Conservation (phyloP, 2,329 filamentous ascomycete species). For the Phialophora expanda region DNA sequence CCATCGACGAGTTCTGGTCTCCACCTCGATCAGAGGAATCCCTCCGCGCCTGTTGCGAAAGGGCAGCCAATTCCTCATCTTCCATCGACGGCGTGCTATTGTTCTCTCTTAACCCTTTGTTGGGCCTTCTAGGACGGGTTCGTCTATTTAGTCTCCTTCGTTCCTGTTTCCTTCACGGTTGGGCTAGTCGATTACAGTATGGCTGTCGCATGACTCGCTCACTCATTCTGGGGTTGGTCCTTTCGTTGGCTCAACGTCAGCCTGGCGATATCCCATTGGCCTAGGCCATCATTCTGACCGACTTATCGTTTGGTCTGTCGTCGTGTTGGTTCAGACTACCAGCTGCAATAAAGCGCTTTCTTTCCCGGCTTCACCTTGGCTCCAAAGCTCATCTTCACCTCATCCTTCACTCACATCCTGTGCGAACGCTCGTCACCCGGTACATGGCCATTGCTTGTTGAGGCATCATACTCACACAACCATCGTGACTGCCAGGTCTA, state of each 20-base stretch:
- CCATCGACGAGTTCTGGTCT: slow-evolving; percentile 7
- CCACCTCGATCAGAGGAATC: slow-evolving; percentile 15
- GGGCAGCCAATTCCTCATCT: slow-evolving; percentile 31
- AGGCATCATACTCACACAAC: neutral
- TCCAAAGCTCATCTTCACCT: slow-evolving; percentile 7
- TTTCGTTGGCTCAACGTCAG: slow-evolving; percentile 18
- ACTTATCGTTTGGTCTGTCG: slow-evolving; percentile 10
- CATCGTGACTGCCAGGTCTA: slow-evolving; percentile 6
- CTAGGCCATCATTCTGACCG: slow-evolving; percentile 24
- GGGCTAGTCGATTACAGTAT: slow-evolving; percentile 30
- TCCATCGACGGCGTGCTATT: slow-evolving; percentile 20
- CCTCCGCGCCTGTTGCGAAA: slow-evolving; percentile 21
- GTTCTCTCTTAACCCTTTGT: slow-evolving; percentile 21
- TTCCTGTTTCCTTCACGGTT: slow-evolving; percentile 17
- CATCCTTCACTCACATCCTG: neutral
- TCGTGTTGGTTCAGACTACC: neutral
- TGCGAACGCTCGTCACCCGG: neutral
- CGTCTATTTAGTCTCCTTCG: slow-evolving; percentile 32
- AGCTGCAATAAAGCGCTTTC: slow-evolving; percentile 8
- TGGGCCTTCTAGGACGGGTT: slow-evolving; percentile 21
- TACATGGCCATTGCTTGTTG: neutral
- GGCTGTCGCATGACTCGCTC: slow-evolving; percentile 20
- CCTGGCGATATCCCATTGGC: slow-evolving; percentile 30
- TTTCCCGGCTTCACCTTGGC: slow-evolving; percentile 16
- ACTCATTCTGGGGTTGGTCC: slow-evolving; percentile 19